Base-by-base conservation (phyloP, 1,284 basidiomycete genomes). In the Fomitopsis pinicola region DNA sequence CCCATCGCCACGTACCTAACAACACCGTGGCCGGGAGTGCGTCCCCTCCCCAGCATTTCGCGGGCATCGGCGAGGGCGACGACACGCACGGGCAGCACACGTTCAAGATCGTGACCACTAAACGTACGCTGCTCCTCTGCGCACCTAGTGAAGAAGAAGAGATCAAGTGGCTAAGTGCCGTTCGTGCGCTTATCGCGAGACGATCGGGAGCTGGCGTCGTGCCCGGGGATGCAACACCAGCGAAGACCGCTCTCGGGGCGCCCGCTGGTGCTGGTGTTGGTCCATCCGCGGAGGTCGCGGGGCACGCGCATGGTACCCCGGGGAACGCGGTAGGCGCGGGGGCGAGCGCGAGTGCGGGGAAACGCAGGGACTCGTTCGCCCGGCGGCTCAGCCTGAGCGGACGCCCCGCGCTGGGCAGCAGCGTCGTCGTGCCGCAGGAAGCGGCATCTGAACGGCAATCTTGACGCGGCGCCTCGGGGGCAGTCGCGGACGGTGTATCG, bases 121-220 rank as follows among this genome's bases (percentile, higher is more conserved):
- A 97, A 75, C 85, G 95, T 60, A 90, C 92, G 26, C 82, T 94
- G 64, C 76, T 98, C 61, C 81, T 98, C 22, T 98, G 95, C 69
- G 97, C 97, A 10, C 97, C 97, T 3, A 91, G 85, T 60, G 97
- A 99, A 75, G 97, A 98, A 69, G 97, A 99, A 69, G 97, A 99
- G 78, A 97, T 99, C 76, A 93, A 92, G 73, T 99, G 97, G 97
- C 80, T 99, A 46, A 94, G 94, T 52, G 95, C 96, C 9, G 85
- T 99, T 53, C 88, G 94, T 59, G 95, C 95, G 65, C 81, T 98
- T 68, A 88, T 98, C 66, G 89, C 89, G 14, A 80, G 91, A 61
- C 78, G 91, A 70, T 80, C 82, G 55, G 83, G 78, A 26, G 76
- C 78, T 42, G 79, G 80, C 15, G 76, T 76, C 22, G 76, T 79